Conservation (phyloP, 2,329 filamentous ascomycete genomes). For the Coniochaeta sp. region DNA sequence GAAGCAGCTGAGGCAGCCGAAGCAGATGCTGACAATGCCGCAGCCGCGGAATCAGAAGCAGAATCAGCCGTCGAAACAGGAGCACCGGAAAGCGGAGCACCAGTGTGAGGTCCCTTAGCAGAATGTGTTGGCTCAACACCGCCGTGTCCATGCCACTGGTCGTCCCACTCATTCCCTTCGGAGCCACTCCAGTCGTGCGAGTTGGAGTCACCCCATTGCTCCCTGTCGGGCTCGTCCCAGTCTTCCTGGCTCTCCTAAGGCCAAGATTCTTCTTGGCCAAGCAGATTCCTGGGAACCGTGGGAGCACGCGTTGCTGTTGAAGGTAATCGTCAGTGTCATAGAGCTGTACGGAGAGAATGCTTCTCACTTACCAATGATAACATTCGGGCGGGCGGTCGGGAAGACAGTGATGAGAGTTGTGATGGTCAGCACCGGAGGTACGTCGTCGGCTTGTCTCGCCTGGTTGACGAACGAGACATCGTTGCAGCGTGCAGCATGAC, state of each 20-base stretch:
- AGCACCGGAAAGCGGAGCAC: background rate
- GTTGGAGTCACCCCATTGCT: background rate
- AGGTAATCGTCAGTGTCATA: background rate
- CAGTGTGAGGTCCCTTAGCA: too few species aligned
- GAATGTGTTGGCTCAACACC: background rate
- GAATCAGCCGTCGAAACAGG: background rate
- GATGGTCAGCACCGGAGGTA: background rate
- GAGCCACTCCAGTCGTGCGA: background rate
- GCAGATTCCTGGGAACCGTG: background rate
- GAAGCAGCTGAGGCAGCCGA: too few species aligned
- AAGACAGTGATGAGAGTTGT: background rate
- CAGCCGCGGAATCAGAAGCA: too few species aligned
- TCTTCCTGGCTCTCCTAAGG: background rate
- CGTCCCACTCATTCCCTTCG: background rate
- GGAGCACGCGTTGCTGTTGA: background rate
- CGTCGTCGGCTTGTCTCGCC: background rate
- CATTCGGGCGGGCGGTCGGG: background rate
- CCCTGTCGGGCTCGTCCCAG: background rate
- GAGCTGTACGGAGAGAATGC: background rate
- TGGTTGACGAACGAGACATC: background rate
- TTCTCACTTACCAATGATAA: background rate
- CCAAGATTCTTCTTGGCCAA: background rate
- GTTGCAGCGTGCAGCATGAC: background rate
- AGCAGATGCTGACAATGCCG: too few species aligned
- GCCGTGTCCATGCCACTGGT: background rate